Evolutionary conservation across 768 basidiomycete species (phyloP), one percentile per base, ranked within the genome.

Genomic region (Sistotremastrum suecicum): DNA sequence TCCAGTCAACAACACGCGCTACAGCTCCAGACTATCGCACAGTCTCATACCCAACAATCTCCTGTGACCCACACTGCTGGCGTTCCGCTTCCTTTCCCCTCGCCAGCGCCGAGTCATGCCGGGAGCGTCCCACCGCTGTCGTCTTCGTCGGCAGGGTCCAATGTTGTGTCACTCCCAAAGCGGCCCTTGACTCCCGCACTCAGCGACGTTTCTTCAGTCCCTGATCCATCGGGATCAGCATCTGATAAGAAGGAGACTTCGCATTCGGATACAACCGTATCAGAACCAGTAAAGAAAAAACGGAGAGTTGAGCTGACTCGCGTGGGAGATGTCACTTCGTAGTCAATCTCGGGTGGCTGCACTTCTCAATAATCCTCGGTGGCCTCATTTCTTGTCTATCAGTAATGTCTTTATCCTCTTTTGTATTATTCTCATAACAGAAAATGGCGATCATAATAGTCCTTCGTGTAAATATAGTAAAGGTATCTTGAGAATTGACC

Each of bases 1-100:
- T 82, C 87, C 51, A 91, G 81, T 1, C 92, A 97, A 56, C 92
- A 92, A 58, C 84, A 87, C 48, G 77, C 84, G 4, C 74, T 94
- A 12, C 92, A 94, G 60, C 68, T 95, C 32, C 85, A 90, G 56
- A 83, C 84, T 34, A 90, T 95, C 48, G 91, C 91, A 2, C 83
- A 87, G 64, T 9, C 58, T 58, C 5, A 57, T 62, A n/a, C 47
- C 52, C 20, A 63, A 43, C 49, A 52, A 59, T 32, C 54, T 49
- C 33, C 56, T 66, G 33, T 69, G 60, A 53, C 35, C 31, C n/a
- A 55, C 63, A 72, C 59, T 50, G 70, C 48, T 54, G 59, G 56
- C 32, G 41, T 56, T 42, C 45, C 45, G 10, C 51, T 50, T 43
- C 50, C 34, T 42, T 52, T 48, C 9, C 45, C 46, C 40, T 47